phyloP scores from a whole-genome alignment of 2,329 filamentous ascomycete genomes.

The Talaromyces sp. region DNA sequence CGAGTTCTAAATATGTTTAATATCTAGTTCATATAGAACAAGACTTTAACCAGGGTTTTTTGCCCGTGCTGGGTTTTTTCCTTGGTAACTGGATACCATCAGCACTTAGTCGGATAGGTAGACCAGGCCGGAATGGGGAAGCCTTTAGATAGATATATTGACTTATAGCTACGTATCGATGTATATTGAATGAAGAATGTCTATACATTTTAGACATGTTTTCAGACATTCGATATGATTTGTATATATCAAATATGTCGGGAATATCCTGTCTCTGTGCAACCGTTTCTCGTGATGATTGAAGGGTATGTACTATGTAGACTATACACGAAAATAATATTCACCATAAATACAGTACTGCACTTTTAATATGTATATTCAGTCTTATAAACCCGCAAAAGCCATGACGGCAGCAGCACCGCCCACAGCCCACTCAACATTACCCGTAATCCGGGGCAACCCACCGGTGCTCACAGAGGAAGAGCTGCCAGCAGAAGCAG shows the following conservation, averaged over 20 bases:
- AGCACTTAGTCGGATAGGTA: not conserved
- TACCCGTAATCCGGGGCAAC: conserved; percentile 10
- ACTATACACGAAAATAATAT: too few relatives aligned
- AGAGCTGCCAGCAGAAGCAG: conserved; percentile 1
- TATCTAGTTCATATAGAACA: not conserved
- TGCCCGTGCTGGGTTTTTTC: not conserved
- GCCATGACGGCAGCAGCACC: conserved; percentile 12
- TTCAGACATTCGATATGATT: too few relatives aligned
- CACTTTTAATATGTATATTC: too few relatives aligned
- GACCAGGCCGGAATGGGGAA: not conserved
- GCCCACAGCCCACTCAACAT: conserved; percentile 10
- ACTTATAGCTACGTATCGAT: not conserved
- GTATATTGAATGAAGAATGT: not conserved
- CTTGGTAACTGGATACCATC: not conserved
- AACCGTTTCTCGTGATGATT: too few relatives aligned
- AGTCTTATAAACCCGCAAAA: conserved; percentile 6
- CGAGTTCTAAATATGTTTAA: not conserved
- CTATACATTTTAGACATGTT: not conserved
- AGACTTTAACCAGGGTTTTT: not conserved
- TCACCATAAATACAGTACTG: too few relatives aligned
- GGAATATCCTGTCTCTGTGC: not conserved
- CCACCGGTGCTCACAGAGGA: conserved; percentile 8
- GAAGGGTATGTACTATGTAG: too few relatives aligned
- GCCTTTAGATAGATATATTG: not conserved
- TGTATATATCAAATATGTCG: too few relatives aligned